Conservation (phyloP, 164 flowering plant genomes). For the Litsea cubeba region DNA sequence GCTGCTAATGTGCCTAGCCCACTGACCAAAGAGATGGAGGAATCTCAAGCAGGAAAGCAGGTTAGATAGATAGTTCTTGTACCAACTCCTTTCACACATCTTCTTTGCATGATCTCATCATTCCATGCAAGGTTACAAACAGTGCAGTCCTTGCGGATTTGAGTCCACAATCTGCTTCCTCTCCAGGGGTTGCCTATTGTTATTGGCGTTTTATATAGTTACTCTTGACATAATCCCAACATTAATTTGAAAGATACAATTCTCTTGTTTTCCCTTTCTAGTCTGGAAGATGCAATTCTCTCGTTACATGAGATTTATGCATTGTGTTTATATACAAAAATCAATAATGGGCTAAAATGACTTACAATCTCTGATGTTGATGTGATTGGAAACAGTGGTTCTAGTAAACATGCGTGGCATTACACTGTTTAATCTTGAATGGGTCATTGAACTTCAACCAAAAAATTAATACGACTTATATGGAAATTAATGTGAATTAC, state of each 20-base stretch:
- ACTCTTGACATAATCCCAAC: too few relatives aligned
- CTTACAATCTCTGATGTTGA: neutral
- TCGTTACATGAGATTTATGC: neutral
- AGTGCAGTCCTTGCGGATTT: neutral
- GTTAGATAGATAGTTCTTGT: conserved; percentile 22
- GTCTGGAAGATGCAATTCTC: neutral
- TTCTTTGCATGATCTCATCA: neutral
- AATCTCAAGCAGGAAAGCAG: conserved; percentile 95
- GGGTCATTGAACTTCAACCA: too few relatives aligned
- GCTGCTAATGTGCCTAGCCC: conserved; percentile 96
- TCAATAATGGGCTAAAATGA: neutral
- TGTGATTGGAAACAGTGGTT: too few relatives aligned
- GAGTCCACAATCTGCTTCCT: neutral
- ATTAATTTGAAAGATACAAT: neutral
- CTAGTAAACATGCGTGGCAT: too few relatives aligned
- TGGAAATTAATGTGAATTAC: too few relatives aligned
- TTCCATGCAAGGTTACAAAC: neutral
- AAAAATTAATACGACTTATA: too few relatives aligned
- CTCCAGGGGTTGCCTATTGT: neutral
- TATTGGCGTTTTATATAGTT: too few relatives aligned
- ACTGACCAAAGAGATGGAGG: conserved; percentile 95
- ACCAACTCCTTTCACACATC: neutral
- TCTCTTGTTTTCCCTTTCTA: neutral
- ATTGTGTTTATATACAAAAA: neutral
- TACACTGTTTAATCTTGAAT: too few relatives aligned